phyloP scores from a whole-genome alignment of 1,284 basidiomycete species.

The Leccinum griseonigrum region DNA sequence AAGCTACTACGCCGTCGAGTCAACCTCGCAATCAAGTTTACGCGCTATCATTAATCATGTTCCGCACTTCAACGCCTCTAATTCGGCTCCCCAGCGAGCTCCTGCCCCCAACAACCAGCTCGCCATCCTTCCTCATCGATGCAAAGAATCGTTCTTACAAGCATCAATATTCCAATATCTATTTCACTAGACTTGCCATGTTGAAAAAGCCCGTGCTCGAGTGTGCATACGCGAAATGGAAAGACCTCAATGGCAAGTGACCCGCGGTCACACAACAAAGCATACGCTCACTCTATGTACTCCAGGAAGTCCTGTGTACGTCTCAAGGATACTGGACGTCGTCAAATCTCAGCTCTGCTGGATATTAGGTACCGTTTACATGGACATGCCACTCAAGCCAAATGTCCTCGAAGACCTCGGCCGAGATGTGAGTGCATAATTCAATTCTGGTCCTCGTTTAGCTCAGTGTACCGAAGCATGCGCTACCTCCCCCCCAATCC shows the following conservation, averaged over 20 bases:
- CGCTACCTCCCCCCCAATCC: constrained; percentile 81
- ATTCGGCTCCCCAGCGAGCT: constrained; percentile 31
- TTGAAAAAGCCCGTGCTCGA: constrained; percentile 64
- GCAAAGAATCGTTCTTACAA: constrained; percentile 64
- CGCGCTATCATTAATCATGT: not conserved
- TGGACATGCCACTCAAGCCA: constrained; percentile 98
- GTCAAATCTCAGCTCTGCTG: constrained; percentile 84
- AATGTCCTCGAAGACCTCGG: constrained; percentile 95
- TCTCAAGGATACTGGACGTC: constrained; percentile 88
- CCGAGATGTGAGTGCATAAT: constrained; percentile 68
- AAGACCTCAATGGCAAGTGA: constrained; percentile 38
- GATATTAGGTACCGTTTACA: constrained; percentile 93
- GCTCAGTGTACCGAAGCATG: constrained; percentile 56
- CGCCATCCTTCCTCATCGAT: constrained; percentile 59
- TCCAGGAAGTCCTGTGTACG: constrained; percentile 68
- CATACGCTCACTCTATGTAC: constrained; percentile 10
- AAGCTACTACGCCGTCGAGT: too few relatives aligned
- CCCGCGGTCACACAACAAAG: constrained; percentile 1
- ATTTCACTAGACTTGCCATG: constrained; percentile 75
- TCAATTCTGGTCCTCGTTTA: constrained; percentile 1
- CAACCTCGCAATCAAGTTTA: too few relatives aligned
- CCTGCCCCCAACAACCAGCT: constrained; percentile 38
- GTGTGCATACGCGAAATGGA: constrained; percentile 68
- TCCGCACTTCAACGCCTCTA: constrained; percentile 16
- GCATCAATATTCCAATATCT: constrained; percentile 93